Evolutionary conservation across 2,329 filamentous ascomycete species (phyloP).

Genomic region (Exophiala aquamarina): DNA sequence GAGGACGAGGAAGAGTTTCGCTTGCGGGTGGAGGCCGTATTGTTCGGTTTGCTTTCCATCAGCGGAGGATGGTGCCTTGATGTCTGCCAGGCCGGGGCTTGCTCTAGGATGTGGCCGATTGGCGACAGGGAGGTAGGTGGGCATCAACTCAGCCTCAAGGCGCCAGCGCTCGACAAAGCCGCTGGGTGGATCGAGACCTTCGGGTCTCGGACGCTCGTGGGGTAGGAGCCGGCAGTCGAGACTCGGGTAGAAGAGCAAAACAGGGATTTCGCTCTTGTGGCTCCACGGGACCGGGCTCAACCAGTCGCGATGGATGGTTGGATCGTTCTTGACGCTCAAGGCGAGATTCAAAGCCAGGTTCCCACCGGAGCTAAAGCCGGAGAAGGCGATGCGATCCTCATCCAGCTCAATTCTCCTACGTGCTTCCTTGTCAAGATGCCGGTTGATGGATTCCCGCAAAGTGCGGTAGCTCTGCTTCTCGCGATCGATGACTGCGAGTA

Average conservation of each 20-base stretch:
- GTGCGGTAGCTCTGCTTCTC: constrained; percentile 15
- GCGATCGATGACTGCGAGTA: constrained; percentile 42
- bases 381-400: constrained; percentile 40
- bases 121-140: constrained; percentile 26
- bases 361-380: constrained; percentile 48
- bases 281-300: constrained; percentile 20
- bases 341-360: constrained; percentile 43
- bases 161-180: constrained; percentile 23
- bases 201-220: constrained; percentile 23
- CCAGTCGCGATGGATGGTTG: constrained; percentile 17
- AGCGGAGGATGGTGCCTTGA: constrained; percentile 2
- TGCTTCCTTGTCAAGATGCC: constrained; percentile 15
- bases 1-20: constrained; percentile 25
- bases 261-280: constrained; percentile 21
- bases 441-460: constrained; percentile 22
- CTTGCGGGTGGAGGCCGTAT: constrained; percentile 24
- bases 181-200: constrained; percentile 20
- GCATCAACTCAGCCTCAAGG: constrained; percentile 27
- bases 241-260: constrained; percentile 29
- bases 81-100: constrained; percentile 25
- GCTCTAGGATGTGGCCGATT: constrained; percentile 21
- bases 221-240: constrained; percentile 26
- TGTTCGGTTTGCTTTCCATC: not conserved
- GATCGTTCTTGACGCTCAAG: constrained; percentile 22
- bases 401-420: constrained; percentile 30